Percentiles rank a stretch among this genome's conserved stretches.
Evolutionary conservation across 163 green algal genomes (phyloP).

Genomic region (Prototheca wickerhamii): DNA sequence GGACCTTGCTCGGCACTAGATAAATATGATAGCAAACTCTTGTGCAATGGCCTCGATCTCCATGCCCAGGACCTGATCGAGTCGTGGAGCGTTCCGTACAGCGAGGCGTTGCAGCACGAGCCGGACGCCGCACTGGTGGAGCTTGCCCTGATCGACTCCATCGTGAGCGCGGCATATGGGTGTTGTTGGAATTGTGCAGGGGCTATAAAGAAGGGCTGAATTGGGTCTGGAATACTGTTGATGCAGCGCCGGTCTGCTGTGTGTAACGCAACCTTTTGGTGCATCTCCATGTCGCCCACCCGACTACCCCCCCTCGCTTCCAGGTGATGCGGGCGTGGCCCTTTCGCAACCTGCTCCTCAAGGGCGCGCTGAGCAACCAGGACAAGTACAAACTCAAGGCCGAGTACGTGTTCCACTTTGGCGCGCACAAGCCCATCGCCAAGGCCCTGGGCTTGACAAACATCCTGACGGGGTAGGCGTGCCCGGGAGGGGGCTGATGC

Average conservation of each 20-base stretch:
- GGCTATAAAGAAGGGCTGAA: neutral
- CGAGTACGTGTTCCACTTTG: slow-evolving; percentile 3
- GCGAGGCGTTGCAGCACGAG: neutral
- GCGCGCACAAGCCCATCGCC: neutral
- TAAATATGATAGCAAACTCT: no score
- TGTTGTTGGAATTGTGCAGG: no score
- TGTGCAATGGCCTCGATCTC: no score
- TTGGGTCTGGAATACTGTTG: neutral
- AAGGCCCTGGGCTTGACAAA: neutral
- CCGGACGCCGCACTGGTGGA: neutral
- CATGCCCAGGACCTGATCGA: slow-evolving; percentile 1
- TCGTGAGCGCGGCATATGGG: no score
- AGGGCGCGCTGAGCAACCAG: neutral
- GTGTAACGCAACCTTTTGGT: no score
- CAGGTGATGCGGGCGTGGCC: slow-evolving; percentile 41
- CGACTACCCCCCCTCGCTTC: no score
- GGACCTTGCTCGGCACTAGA: no score
- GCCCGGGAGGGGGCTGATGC: neutral
- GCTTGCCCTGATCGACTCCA: slow-evolving; percentile 6
- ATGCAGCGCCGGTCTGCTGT: no score
- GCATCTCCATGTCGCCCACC: no score
- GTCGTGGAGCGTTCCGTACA: neutral
- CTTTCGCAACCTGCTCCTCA: slow-evolving; percentile 13
- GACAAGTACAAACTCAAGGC: neutral
- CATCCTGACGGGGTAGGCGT: neutral